A percentile compares a stretch with the other conserved stretches of the same genome.
Evolutionary conservation across 2,329 filamentous ascomycete genomes (phyloP).

Genomic region (Ophiosphaerella narmari): DNA sequence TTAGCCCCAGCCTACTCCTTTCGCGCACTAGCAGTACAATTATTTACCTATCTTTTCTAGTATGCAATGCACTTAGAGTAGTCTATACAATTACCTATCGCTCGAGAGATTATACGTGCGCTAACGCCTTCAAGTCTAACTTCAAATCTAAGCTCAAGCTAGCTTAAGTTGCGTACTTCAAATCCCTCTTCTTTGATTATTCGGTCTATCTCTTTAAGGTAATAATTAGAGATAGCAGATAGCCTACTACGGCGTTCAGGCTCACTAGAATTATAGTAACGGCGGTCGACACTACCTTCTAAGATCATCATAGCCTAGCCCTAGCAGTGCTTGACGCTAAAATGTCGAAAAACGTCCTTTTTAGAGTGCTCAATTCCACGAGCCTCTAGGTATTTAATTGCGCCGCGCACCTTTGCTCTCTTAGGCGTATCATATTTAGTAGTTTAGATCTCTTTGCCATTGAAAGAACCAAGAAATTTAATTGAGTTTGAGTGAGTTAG

Average conservation of each 20-base stretch:
- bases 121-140: background rate
- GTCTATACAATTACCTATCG: constrained; percentile 1
- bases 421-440: no score
- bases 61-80: constrained; percentile 8
- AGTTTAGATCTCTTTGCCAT: no score
- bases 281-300: no score
- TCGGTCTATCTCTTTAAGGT: constrained; percentile 1
- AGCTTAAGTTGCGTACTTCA: constrained; percentile 3
- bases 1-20: background rate
- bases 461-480: no score
- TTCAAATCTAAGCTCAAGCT: constrained; percentile 2
- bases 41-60: constrained; percentile 1
- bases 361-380: no score
- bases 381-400: no score
- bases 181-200: constrained; percentile 4
- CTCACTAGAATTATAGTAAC: background rate
- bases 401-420: no score
- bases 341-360: no score
- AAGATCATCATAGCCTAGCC: no score
- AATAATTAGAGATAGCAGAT: background rate
- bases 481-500: no score
- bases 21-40: background rate
- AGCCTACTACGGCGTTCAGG: background rate
- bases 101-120: background rate
- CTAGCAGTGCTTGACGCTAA: no score